Evolutionary conservation across 2,329 filamentous ascomycete species (phyloP), one percentile per base, ranked within the genome.

Genomic region (Microthyrium microscopicum): DNA sequence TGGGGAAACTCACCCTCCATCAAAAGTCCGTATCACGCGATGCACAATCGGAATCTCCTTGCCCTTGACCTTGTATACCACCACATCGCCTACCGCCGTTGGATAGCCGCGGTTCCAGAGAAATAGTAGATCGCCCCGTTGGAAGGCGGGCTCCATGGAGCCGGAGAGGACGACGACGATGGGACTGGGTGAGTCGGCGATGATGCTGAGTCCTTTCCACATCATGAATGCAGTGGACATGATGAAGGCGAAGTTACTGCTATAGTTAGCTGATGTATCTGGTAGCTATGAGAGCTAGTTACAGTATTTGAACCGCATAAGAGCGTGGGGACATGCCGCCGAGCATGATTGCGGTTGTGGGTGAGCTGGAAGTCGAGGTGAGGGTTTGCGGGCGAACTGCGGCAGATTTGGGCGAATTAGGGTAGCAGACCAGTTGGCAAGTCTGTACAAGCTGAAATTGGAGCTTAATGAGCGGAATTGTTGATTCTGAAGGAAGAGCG

Each of bases 1-100:
- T n/a, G n/a, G 9, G 8, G 16, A 44, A 16, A 55, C 64, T 60
- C 47, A 68, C 66, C 60, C 60, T 53, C 64, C 64, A 30, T 70
- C 69, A 54, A 71, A 75, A 42, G 65, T 64, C 57, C 85, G 71
- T 35, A 95, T 78, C 7, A 95, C 70, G 32, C 89, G 67, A 61
- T 98, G 89, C 44, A 98, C 89, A 56, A 98, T 98, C 20, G 89
- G 89, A 42, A 98, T 95, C 44, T 93, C 81, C 64, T 95, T 98
- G 37, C 77, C 84, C 53, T 73, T 70, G 34, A 93, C 79, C 51
- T 92, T 92, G 58, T 80, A 82, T 30, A 82, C 76, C 43, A 82
- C 77, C 40, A 80, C 65, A 55, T 82, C 77, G 13, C 77, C 77
- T 29, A 81, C 61, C 46, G 77, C 66, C 2, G 73, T 75, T 27